Conservation (phyloP, 2,329 filamentous ascomycete genomes). For the Ambrosiella cleistominuta region DNA sequence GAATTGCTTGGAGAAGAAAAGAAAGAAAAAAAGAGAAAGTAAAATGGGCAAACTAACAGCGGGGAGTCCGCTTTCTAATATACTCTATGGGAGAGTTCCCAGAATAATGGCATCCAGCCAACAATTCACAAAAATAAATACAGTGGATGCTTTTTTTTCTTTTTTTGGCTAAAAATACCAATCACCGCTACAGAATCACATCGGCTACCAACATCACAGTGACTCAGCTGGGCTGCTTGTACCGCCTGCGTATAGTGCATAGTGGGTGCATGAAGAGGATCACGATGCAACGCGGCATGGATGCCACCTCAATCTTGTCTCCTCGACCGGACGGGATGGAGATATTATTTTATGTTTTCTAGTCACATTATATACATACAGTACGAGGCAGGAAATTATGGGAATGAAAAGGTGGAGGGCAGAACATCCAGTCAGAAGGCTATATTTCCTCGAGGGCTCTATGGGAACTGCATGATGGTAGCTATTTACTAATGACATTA, state of each 20-base stretch:
- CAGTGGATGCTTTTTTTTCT: background rate
- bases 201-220: background rate
- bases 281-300: background rate
- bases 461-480: background rate
- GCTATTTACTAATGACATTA: background rate
- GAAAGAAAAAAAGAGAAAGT: constrained; percentile 17
- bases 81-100: background rate
- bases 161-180: background rate
- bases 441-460: too few relatives aligned
- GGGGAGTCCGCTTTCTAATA: background rate
- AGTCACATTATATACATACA: too few relatives aligned
- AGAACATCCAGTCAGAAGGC: too few relatives aligned
- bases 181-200: background rate
- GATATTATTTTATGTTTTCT: too few relatives aligned
- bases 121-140: constrained; percentile 20
- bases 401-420: too few relatives aligned
- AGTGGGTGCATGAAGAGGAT: background rate
- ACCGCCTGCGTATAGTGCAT: background rate
- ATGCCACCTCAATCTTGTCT: background rate
- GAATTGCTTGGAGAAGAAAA: constrained; percentile 45
- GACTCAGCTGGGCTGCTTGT: background rate
- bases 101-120: too few relatives aligned
- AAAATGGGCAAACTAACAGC: background rate
- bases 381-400: too few relatives aligned
- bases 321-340: too few relatives aligned